A percentile compares a stretch with the other conserved stretches of the same genome.
Evolutionary conservation across 805 yeast genomes (phyloP).

Genomic region (Zygoascus biomembranicola): DNA sequence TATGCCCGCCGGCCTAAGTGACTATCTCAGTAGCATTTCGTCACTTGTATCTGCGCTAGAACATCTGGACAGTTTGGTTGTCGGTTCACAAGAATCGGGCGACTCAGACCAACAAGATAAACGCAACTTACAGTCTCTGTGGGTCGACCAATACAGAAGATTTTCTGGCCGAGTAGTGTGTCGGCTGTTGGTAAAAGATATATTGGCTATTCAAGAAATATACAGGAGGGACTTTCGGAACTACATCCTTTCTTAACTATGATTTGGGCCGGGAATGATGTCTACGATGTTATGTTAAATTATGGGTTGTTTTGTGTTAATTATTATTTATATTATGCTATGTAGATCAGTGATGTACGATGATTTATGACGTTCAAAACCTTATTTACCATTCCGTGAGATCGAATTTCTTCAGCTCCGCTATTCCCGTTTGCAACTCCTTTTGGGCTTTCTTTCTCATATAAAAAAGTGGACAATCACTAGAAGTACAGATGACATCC

Average conservation of each 20-base stretch:
- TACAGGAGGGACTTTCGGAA: background rate
- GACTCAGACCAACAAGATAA: background rate
- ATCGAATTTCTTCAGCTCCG: constrained; percentile 61
- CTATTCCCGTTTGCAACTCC: constrained; percentile 50
- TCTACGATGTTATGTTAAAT: background rate
- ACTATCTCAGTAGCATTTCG: constrained; percentile 7
- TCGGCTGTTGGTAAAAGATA: constrained; percentile 10
- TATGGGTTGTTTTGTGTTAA: background rate
- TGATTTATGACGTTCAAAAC: background rate
- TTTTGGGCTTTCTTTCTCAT: constrained; percentile 87
- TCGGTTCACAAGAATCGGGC: background rate
- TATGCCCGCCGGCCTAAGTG: background rate
- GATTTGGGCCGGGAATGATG: background rate
- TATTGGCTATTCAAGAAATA: background rate
- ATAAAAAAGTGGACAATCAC: constrained; percentile 95
- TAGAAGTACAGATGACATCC: constrained; percentile 89
- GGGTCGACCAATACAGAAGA: constrained; percentile 1
- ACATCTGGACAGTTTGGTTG: background rate
- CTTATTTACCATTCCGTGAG: constrained; percentile 26
- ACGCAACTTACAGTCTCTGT: background rate
- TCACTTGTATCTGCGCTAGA: constrained; percentile 5
- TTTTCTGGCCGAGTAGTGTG: constrained; percentile 12
- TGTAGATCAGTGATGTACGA: background rate
- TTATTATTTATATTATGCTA: background rate
- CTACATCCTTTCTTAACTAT: background rate